A percentile compares a stretch with the other conserved stretches of the same genome.
Conservation (phyloP, 192 early-diverging fungal genomes). For the Backusella macrospora region DNA sequence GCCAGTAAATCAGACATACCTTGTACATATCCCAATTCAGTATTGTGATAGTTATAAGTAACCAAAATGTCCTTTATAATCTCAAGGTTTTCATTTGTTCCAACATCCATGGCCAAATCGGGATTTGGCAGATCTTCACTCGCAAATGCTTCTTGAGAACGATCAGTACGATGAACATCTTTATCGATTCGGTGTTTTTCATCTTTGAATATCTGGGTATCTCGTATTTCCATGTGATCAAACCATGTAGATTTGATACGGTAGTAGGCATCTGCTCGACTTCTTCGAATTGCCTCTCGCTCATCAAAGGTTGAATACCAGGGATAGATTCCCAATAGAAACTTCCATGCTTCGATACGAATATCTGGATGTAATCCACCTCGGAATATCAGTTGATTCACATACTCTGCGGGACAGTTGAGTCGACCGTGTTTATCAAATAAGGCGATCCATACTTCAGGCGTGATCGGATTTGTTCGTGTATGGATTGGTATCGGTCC, state of each 20-base stretch:
- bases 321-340: slow-evolving; percentile 80
- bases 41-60: slow-evolving; percentile 89
- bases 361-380: slow-evolving; percentile 85
- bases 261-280: slow-evolving; percentile 64
- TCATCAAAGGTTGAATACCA: slow-evolving; percentile 83
- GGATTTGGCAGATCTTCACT: slow-evolving; percentile 60
- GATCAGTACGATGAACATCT: slow-evolving; percentile 95
- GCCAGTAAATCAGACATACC: slow-evolving; percentile 96
- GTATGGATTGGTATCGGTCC: slow-evolving; percentile 27
- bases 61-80: slow-evolving; percentile 90
- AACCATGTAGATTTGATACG: slow-evolving; percentile 73
- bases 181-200: slow-evolving; percentile 80
- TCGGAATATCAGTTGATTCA: slow-evolving; percentile 65
- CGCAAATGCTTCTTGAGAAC: slow-evolving; percentile 80
- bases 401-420: slow-evolving; percentile 46
- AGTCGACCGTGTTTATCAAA: slow-evolving; percentile 64
- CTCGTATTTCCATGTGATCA: slow-evolving; percentile 58
- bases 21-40: slow-evolving; percentile 87
- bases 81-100: slow-evolving; percentile 78
- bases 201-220: slow-evolving; percentile 60
- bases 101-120: slow-evolving; percentile 46
- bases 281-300: slow-evolving; percentile 62
- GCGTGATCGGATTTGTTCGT: slow-evolving; percentile 54
- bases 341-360: slow-evolving; percentile 91
- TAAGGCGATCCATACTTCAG: slow-evolving; percentile 70